phyloP scores from a whole-genome alignment of 495 filamentous ascomycete genomes.

The Xylaria nigripes region DNA sequence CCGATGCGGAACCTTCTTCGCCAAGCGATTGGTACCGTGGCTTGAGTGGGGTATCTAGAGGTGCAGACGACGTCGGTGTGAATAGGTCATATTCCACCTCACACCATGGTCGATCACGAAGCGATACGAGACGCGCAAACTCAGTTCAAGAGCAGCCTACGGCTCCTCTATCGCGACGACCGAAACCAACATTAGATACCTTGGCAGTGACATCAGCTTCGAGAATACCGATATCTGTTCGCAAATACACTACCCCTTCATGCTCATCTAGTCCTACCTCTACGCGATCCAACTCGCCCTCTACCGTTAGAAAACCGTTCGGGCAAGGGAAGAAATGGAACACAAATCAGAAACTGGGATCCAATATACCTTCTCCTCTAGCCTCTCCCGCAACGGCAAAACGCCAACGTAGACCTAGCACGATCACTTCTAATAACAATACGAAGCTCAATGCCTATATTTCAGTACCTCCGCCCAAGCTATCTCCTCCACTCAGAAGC shows the following conservation, averaged over 20 bases:
- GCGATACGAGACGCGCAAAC: slow-evolving; percentile 38
- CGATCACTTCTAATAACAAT: slow-evolving; percentile 24
- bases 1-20: slow-evolving; percentile 41
- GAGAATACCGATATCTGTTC: slow-evolving; percentile 36
- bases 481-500: slow-evolving; percentile 66
- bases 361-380: slow-evolving; percentile 33
- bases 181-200: slow-evolving; percentile 23
- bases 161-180: slow-evolving; percentile 14
- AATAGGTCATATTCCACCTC: slow-evolving; percentile 25
- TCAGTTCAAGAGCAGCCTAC: slow-evolving; percentile 21
- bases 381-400: slow-evolving; percentile 21
- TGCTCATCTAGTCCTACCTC: slow-evolving; percentile 39
- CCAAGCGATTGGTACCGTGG: slow-evolving; percentile 48
- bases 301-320: slow-evolving; percentile 30
- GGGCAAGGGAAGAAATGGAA: slow-evolving; percentile 34
- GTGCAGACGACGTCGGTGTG: slow-evolving; percentile 24
- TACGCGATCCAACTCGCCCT: slow-evolving; percentile 44
- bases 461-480: slow-evolving; percentile 39
- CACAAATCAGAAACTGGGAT: slow-evolving; percentile 25
- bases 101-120: slow-evolving; percentile 41
- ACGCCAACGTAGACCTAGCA: slow-evolving; percentile 18
- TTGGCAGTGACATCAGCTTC: slow-evolving; percentile 31
- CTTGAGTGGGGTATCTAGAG: slow-evolving; percentile 21
- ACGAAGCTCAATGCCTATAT: slow-evolving; percentile 49
- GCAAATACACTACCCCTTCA: slow-evolving; percentile 34